Percentiles rank a stretch among this genome's conserved stretches.
Evolutionary conservation across 108 stramenopile genomes (phyloP).

Genomic region (Cyclostephanos invisitatus): DNA sequence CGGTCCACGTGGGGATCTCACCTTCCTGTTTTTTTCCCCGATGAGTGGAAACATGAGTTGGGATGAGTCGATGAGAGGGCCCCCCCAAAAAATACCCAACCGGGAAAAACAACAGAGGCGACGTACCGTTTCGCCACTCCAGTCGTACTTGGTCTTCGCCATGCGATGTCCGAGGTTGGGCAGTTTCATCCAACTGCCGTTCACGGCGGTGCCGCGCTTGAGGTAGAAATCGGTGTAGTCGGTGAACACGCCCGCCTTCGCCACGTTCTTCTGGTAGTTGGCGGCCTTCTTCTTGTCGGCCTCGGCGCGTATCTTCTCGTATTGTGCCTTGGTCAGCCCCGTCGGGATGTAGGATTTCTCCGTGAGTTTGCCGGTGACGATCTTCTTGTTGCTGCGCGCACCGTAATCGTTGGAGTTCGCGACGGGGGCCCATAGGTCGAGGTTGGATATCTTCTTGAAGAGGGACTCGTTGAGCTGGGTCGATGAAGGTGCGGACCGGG

Average conservation of each 20-base stretch:
- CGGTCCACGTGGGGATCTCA: no score
- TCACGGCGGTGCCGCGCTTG: slow-evolving; percentile 72
- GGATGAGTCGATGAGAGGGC: no score
- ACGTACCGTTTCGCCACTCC: slow-evolving; percentile 46
- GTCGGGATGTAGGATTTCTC: slow-evolving; percentile 74
- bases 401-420: slow-evolving; percentile 77
- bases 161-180: slow-evolving; percentile 76
- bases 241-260: slow-evolving; percentile 81
- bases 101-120: background rate
- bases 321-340: slow-evolving; percentile 71
- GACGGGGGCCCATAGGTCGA: slow-evolving; percentile 75
- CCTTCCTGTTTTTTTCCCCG: no score
- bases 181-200: slow-evolving; percentile 62
- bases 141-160: slow-evolving; percentile 87
- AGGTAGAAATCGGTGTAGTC: slow-evolving; percentile 82
- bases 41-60: no score
- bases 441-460: slow-evolving; percentile 58
- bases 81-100: no score
- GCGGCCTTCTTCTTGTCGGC: slow-evolving; percentile 68
- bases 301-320: slow-evolving; percentile 64
- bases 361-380: slow-evolving; percentile 57
- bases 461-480: slow-evolving; percentile 51
- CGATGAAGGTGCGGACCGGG: slow-evolving; percentile 35
- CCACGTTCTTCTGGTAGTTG: slow-evolving; percentile 78
- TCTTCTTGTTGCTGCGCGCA: slow-evolving; percentile 72